phyloP scores from a whole-genome alignment of 1,284 basidiomycete genomes.

The Cryptococcus amylolentus region DNA sequence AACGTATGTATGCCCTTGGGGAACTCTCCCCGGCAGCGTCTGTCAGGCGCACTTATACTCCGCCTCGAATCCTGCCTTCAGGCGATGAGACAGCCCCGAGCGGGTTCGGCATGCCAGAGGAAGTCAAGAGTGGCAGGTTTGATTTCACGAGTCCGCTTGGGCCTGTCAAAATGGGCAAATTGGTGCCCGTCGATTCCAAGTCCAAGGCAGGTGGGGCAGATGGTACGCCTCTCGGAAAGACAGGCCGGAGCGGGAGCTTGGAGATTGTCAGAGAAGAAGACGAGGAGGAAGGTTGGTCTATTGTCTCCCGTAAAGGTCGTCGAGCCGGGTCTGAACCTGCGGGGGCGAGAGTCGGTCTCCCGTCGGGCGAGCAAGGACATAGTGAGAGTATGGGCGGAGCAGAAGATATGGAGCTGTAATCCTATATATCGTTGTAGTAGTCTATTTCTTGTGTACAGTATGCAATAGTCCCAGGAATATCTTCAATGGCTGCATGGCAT shows the following conservation, averaged over 20 bases:
- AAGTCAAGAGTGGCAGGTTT: conserved; percentile 30
- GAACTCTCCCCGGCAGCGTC: conserved; percentile 33
- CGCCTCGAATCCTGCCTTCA: conserved; percentile 38
- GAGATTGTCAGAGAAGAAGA: conserved; percentile 23
- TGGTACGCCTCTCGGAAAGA: conserved; percentile 5
- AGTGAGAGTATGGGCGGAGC: background rate
- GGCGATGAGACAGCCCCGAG: conserved; percentile 42
- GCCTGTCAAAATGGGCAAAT: conserved; percentile 22
- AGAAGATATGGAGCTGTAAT: background rate
- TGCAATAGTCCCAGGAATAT: background rate
- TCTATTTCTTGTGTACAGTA: background rate
- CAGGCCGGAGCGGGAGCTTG: conserved; percentile 17
- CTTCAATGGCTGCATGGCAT: no score
- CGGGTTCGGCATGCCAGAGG: conserved; percentile 12
- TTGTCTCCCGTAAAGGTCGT: conserved; percentile 13
- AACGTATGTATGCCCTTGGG: conserved; percentile 25
- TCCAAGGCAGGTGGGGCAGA: background rate
- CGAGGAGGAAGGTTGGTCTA: conserved; percentile 30
- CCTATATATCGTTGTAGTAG: background rate
- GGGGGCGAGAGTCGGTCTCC: background rate
- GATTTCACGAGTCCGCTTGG: conserved; percentile 44
- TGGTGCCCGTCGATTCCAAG: background rate
- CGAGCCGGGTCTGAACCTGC: conserved; percentile 12
- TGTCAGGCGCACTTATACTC: conserved; percentile 31
- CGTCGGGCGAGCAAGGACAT: background rate